Evolutionary conservation across 1,284 basidiomycete genomes (phyloP).

Genomic region (Coniferiporia sulphurascens): DNA sequence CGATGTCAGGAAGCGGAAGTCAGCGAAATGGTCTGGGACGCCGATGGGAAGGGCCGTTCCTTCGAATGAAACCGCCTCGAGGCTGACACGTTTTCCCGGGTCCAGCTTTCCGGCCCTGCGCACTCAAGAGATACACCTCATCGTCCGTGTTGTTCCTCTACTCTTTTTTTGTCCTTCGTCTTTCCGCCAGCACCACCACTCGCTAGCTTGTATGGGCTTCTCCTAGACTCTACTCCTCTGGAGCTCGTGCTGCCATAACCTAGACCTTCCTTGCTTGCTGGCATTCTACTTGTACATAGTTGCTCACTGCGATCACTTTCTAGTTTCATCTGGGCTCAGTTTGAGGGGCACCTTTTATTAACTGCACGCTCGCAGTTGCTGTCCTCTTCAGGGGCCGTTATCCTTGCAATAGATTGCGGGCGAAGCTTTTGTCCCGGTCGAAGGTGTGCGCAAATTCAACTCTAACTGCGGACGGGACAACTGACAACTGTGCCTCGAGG

Average conservation of each 20-base stretch:
- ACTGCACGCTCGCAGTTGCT: not conserved
- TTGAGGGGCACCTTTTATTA: not conserved
- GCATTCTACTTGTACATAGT: not conserved
- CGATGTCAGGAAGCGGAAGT: not conserved
- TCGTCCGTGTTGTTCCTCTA: not conserved
- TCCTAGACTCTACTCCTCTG: not conserved
- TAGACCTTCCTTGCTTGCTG: not conserved
- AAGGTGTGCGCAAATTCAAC: not conserved
- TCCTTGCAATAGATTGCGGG: not conserved
- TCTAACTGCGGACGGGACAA: not conserved
- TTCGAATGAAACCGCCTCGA: constrained; percentile 6
- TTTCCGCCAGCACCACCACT: not conserved
- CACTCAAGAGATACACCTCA: not conserved
- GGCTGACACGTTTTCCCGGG: constrained; percentile 12
- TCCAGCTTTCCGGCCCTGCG: not conserved
- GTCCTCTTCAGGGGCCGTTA: not conserved
- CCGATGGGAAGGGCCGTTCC: not conserved
- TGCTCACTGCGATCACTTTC: not conserved
- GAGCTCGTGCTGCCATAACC: not conserved
- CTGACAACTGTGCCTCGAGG: not conserved
- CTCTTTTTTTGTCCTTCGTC: not conserved
- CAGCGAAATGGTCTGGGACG: not conserved
- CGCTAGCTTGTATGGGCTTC: not conserved
- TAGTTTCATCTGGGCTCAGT: not conserved
- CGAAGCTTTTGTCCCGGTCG: not conserved